These are phyloP conservation scores for Trichomonas vaginalis DNA, from an alignment of 208 protist species.

Conservation along the genomic window DNA sequence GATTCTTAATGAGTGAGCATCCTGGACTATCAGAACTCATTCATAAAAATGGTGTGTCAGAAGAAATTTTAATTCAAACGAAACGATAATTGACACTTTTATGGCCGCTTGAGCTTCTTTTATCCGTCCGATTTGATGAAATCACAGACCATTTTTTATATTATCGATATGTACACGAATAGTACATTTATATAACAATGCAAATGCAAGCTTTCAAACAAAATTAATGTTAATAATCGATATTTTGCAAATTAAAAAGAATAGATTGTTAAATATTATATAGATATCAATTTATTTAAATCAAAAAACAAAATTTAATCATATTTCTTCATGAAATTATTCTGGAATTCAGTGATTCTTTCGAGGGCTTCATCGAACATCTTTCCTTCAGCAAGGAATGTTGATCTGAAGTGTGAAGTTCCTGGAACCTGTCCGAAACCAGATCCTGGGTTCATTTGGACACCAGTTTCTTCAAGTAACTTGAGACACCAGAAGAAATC, in stretches of 20 bases:
- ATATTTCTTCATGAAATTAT: conserved; percentile 24
- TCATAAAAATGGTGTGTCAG: too few relatives aligned
- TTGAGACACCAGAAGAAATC: conserved; percentile 79
- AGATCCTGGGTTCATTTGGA: conserved; percentile 52
- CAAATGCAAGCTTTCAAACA: too few relatives aligned
- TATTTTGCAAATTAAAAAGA: too few relatives aligned
- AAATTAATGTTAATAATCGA: too few relatives aligned
- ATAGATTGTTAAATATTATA: too few relatives aligned
- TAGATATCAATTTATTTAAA: background rate
- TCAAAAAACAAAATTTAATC: background rate
- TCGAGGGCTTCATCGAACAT: conserved; percentile 58
- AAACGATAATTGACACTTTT: too few relatives aligned
- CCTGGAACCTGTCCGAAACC: conserved; percentile 56
- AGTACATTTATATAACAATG: too few relatives aligned
- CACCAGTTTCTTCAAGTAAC: conserved; percentile 75
- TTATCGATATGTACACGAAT: too few relatives aligned
- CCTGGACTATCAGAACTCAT: background rate
- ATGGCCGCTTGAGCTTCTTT: too few relatives aligned
- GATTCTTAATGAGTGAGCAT: background rate
- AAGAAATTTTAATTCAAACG: too few relatives aligned
- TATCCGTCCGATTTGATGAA: too few relatives aligned
- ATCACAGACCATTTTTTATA: too few relatives aligned
- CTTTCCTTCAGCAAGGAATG: conserved; percentile 85
- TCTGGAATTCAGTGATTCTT: conserved; percentile 26
- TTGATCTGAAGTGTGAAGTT: conserved; percentile 95